A percentile compares a stretch with the other conserved stretches of the same genome.
These are phyloP conservation scores for Yarrowia divulgata DNA, from an alignment of 805 yeast genomes.

Conservation along the genomic window DNA sequence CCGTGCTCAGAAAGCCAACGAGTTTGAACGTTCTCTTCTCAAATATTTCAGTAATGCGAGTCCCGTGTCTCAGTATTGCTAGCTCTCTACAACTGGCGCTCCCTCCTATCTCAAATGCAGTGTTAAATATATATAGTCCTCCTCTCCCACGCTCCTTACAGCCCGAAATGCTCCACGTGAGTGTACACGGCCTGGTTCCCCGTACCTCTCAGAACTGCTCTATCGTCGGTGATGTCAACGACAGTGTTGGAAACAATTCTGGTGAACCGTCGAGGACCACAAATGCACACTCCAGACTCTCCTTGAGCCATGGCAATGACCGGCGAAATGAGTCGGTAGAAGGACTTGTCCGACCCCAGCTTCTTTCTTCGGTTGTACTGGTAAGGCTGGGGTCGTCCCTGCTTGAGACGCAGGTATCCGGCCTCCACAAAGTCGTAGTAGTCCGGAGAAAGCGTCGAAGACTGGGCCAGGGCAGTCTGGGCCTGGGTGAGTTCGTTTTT, in stretches of 20 bases:
- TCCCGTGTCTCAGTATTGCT: too few relatives aligned
- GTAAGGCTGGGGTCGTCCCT: constrained; percentile 32
- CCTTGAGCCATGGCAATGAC: constrained; percentile 28
- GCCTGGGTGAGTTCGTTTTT: constrained; percentile 25
- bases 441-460: constrained; percentile 18
- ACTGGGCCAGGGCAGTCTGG: constrained; percentile 15
- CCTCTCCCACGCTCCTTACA: not conserved
- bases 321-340: constrained; percentile 31
- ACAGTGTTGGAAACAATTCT: constrained; percentile 17
- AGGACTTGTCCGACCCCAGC: constrained; percentile 30
- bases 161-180: constrained; percentile 33
- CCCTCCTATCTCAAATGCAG: not conserved
- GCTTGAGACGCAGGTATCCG: constrained; percentile 23
- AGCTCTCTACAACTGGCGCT: too few relatives aligned
- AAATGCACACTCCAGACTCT: constrained; percentile 37
- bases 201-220: constrained; percentile 35
- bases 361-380: constrained; percentile 20
- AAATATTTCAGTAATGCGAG: too few relatives aligned
- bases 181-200: constrained; percentile 35
- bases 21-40: too few relatives aligned
- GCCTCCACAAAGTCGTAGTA: constrained; percentile 29
- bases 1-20: too few relatives aligned
- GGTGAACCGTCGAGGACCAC: constrained; percentile 37
- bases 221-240: constrained; percentile 33
- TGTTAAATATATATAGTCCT: constrained; percentile 8